These are phyloP conservation scores for Pythium volutum DNA, from an alignment of 352 stramenopile species.

Conservation along the genomic window DNA sequence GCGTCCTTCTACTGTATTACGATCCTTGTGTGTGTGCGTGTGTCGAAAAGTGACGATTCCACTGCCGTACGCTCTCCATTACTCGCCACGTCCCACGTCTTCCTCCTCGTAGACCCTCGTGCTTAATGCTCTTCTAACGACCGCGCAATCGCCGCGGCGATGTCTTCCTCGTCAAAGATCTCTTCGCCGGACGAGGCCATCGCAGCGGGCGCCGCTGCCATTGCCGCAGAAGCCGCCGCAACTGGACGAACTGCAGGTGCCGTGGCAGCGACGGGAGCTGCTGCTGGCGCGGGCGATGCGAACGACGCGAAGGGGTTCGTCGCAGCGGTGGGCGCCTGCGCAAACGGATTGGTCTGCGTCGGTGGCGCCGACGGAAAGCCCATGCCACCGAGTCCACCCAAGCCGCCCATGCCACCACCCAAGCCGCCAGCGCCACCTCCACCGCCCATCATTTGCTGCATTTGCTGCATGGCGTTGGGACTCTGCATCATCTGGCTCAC, in stretches of 20 bases:
- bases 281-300: conserved; percentile 15
- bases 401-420: conserved; percentile 20
- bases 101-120: background rate
- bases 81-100: background rate
- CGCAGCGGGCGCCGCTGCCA: conserved; percentile 1
- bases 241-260: conserved; percentile 11
- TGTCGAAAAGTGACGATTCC: too few species aligned
- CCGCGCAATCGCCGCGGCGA: conserved; percentile 70
- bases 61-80: too few species aligned
- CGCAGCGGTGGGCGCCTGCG: conserved; percentile 5
- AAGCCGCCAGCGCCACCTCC: conserved; percentile 15
- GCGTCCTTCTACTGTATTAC: background rate
- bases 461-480: conserved; percentile 55
- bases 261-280: conserved; percentile 17
- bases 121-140: conserved; percentile 70
- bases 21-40: background rate
- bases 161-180: conserved; percentile 72
- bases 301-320: conserved; percentile 33
- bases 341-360: conserved; percentile 40
- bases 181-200: conserved; percentile 17
- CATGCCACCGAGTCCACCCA: conserved; percentile 13
- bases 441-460: conserved; percentile 51
- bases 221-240: conserved; percentile 17
- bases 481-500: conserved; percentile 80
- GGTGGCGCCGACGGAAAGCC: conserved; percentile 27